Base-by-base conservation (phyloP, 2,329 filamentous ascomycete genomes). In the Magnaporthiopsis rhizophila region DNA sequence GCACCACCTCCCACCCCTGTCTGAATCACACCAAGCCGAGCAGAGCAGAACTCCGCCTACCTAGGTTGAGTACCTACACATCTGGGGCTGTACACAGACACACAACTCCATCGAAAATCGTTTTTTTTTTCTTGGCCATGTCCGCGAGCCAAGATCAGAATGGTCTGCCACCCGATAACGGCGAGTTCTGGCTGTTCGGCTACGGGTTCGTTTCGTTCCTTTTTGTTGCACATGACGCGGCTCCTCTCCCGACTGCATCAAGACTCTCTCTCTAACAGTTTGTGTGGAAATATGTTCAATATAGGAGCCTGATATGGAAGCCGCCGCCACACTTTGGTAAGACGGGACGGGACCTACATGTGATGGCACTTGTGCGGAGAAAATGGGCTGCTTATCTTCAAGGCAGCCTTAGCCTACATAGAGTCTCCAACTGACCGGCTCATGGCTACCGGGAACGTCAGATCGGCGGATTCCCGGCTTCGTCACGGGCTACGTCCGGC, bases 231-330 rank as follows among this genome's bases (percentile, higher is more conserved):
- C 65, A 56, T 57, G 57, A 64, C 59, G 63, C 56, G 8, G 34
- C 9, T 36, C 34, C 34, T 12, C 34, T 1, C 34, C 5, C 36
- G 34, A 11, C 62, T 53, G 61, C 61, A 11, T 65, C 56, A 24
- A 59, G n/a, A n/a, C n/a, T n/a, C n/a, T n/a, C n/a, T n/a, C n/a
- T n/a, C n/a, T n/a, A n/a, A n/a, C n/a, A n/a, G n/a, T n/a, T n/a
- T n/a, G n/a, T n/a, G n/a, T 53, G 28, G 13, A 64, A 57, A 57
- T 24, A 38, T 38, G 12, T 5, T 38, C 6, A 50, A 59, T 61
- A 56, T 68, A 95, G 94, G 78, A 97, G 92, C 75, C 79, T 99
- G 74, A 97, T 99, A 71, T 99, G 93, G 93, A 99, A 98, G 76
- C 94, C 95, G 65, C 95, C 95, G 67, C 95, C 95, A 69, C 91